Base-by-base conservation (phyloP, 176 grass and related monocot genomes). In the Zizania latifolia region DNA sequence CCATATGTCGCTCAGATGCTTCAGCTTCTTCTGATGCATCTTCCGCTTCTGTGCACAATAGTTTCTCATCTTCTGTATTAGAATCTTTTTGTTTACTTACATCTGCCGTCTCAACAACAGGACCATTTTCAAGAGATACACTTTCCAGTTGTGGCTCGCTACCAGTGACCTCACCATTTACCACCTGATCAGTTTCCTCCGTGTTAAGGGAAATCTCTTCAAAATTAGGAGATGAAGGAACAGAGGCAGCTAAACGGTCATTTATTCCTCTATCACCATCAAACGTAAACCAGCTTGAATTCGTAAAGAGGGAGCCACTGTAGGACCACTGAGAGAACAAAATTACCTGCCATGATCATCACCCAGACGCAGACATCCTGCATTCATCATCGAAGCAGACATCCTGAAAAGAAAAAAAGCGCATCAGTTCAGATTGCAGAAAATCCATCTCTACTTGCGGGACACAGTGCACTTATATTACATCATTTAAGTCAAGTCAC, bases 261-360 rank as follows among this genome's bases (percentile, higher is more conserved):
- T 63, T 90, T 12, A 59, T 83, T 41, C 76, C 85, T 83, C 76
- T 87, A 81, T 94, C 92, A 70, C 87, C 88, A 74, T 94, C 92
- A 78, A 91, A 94, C 6, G 88, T 84, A 86, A 94, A 94, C 85
- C 88, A 94, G 40, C 91, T 88, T 38, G 92, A 94, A 82, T 94
- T 88, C 19, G 88, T 91, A 58, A 94, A 88, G 55, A 88, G 75
- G 54, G 92, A 90, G 65, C 85, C 81, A 74, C 78, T 86, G 70
- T 58, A 72, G 35, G n/a, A 17, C 45, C 3, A 38, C 15, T 21
- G 23, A 68, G 23, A 67, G 23, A 74, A 79, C 19, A 53, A 36
- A 72, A 53, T 66, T 71, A 78, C 92, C 92, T 88, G 70, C 88
- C 92, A 61, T 88, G 82, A 30, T 91, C 92, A 74, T 89, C 92